A percentile compares a stretch with the other conserved stretches of the same genome.
Conservation (phyloP, 2,329 filamentous ascomycete species). For the Penicillium sp. region DNA sequence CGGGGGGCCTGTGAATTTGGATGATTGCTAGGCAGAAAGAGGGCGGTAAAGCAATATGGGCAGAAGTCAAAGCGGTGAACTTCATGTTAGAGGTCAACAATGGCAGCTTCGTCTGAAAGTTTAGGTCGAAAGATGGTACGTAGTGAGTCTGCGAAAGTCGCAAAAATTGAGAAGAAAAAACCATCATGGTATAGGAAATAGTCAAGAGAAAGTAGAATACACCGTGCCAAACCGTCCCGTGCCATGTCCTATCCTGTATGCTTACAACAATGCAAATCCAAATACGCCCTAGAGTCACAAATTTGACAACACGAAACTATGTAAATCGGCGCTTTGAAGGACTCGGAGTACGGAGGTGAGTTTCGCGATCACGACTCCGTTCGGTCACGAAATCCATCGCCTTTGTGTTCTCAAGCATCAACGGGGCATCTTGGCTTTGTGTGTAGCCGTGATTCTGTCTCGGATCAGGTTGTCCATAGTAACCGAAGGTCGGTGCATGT, state of each 20-base stretch:
- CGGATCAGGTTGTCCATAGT: constrained; percentile 21
- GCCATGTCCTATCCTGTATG: background rate
- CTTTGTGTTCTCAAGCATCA: constrained; percentile 33
- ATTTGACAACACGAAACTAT: constrained; percentile 2
- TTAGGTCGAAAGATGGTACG: too few relatives aligned
- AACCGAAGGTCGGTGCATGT: constrained; percentile 28
- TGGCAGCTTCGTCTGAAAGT: too few relatives aligned
- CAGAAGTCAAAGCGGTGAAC: background rate
- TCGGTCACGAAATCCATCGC: constrained; percentile 33
- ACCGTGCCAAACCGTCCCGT: background rate
- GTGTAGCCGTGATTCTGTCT: constrained; percentile 19
- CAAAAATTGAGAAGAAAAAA: background rate
- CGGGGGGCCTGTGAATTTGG: too few relatives aligned
- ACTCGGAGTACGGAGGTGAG: constrained; percentile 39
- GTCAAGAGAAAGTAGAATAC: background rate
- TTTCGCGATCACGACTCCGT: constrained; percentile 31
- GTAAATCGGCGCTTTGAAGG: constrained; percentile 32
- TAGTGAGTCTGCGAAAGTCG: too few relatives aligned
- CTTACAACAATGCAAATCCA: background rate
- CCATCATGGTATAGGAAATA: background rate
- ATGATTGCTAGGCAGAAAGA: too few relatives aligned
- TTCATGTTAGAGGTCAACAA: background rate
- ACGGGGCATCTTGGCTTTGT: constrained; percentile 27
- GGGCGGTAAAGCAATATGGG: background rate
- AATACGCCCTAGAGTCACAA: constrained; percentile 1